Evolutionary conservation across 805 yeast species (phyloP).

Genomic region (Yarrowia yakushimensis): DNA sequence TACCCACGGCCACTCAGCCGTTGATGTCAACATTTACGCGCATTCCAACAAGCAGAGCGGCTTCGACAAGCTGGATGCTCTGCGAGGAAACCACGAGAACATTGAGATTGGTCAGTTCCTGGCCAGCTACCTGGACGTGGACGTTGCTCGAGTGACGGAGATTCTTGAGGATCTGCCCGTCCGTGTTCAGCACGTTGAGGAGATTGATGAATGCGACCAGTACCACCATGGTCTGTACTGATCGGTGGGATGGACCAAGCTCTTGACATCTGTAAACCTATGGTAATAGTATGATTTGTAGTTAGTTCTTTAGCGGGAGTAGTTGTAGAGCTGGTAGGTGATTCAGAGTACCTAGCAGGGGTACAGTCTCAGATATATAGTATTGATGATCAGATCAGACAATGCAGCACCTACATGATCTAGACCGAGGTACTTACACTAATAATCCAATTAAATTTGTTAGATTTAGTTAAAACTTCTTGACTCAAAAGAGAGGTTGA

Average conservation of each 20-base stretch:
- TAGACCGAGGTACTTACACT: too few species aligned
- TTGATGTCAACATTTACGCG: conserved; percentile 89
- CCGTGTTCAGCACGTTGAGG: conserved; percentile 9
- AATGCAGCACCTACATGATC: too few species aligned
- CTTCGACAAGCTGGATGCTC: conserved; percentile 36
- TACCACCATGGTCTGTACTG: conserved; percentile 17
- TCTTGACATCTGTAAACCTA: conserved; percentile 8
- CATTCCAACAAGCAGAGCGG: conserved; percentile 47
- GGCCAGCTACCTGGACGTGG: conserved; percentile 47
- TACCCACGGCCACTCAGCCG: conserved; percentile 94
- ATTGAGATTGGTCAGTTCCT: conserved; percentile 76
- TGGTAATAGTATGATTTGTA: conserved; percentile 4
- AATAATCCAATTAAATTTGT: too few species aligned
- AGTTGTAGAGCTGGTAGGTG: too few species aligned
- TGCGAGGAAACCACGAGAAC: conserved; percentile 83
- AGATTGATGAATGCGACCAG: conserved; percentile 11
- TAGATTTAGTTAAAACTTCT: too few species aligned
- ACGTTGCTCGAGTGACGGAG: conserved; percentile 35
- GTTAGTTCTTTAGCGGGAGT: too few species aligned
- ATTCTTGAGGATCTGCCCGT: conserved; percentile 4
- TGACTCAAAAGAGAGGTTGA: too few species aligned
- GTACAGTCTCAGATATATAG: too few species aligned
- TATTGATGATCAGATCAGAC: too few species aligned
- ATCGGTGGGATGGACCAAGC: too few species aligned
- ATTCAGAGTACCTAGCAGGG: too few species aligned